phyloP scores from a whole-genome alignment of 176 grass and related monocot genomes.

The Bothriochloa decipiens region DNA sequence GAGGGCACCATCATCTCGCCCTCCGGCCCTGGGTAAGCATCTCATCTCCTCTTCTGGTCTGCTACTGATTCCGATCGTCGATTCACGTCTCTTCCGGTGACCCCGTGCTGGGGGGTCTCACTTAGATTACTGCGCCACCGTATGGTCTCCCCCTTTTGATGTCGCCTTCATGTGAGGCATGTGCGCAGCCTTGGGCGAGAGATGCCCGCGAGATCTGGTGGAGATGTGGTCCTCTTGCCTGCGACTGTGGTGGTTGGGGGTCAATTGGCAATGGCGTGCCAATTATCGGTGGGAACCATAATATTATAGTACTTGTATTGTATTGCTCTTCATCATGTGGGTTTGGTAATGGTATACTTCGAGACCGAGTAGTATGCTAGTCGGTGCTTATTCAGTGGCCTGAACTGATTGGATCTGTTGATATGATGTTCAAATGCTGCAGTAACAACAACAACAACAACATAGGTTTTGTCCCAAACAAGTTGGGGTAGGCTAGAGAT shows the following conservation, averaged over 20 bases:
- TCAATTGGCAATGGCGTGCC: not conserved
- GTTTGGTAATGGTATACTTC: not conserved
- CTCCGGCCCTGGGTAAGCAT: slow-evolving; percentile 74
- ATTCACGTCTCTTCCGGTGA: not conserved
- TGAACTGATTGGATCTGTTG: not conserved
- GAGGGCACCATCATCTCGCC: slow-evolving; percentile 81
- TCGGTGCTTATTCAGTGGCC: not conserved
- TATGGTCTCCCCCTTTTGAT: not conserved
- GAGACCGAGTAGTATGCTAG: not conserved
- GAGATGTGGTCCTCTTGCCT: not conserved
- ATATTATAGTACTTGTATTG: not conserved
- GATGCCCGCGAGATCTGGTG: not conserved
- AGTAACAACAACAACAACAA: too few species aligned
- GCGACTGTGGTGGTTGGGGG: not conserved
- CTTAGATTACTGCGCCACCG: not conserved
- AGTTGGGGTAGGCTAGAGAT: too few species aligned
- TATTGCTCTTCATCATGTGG: not conserved
- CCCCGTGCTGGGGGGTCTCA: not conserved
- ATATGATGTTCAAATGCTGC: not conserved
- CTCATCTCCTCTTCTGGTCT: not conserved
- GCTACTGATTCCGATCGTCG: not conserved
- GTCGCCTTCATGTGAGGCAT: not conserved
- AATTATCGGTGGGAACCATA: slow-evolving; percentile 4
- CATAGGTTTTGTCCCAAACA: too few species aligned
- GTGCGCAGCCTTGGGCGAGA: not conserved